Evolutionary conservation across 208 protist species (phyloP), one percentile per base, ranked within the genome.

Genomic region (Spongospora subterranea): DNA sequence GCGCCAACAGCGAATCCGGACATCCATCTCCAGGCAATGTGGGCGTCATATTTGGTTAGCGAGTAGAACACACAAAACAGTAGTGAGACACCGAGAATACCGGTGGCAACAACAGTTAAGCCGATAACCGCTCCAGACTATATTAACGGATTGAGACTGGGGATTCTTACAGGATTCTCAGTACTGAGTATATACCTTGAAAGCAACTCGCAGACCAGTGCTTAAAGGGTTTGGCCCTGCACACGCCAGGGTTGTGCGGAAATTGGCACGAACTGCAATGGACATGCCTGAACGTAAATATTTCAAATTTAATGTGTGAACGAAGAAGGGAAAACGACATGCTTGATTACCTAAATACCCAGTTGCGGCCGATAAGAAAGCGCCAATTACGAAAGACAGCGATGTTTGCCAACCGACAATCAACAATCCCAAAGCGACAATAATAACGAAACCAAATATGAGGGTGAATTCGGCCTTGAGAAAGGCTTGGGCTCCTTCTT

Each of bases 1-100:
- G 96, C 97, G 65, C 97, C 97, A 29, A 98, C 96, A 88, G 96
- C 97, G 91, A 97, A 98, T 32, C 96, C 97, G 0, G 93, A 94
- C 46, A 94, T 77, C 50, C 50, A 93, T 50, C 88, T 65, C 91
- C 43, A 90, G 54, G 32, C 76, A 64, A 50, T 50, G 46, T 90
- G 90, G 45, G 71, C 54, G 64, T 50, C 88, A 71, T 32, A 50
- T 1, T 76, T 20, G 29, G 20, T 38, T n/a, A 89, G 35, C 6
- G 50, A 60, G 45, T 91, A 50, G 71, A 93, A 93, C n/a, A 65
- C 40, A 6, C 40, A 40, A 77, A 91, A 94, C 17, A 96, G 90
- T 43, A 94, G 6, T 32, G 88, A 76, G 39, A 96, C 89, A 20
- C 95, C 95, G 0, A 96, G 45, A n/a, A 96, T 53, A 71, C 45